These are phyloP conservation scores for Paracorniculantispora psalliotae DNA, from an alignment of 2,329 filamentous ascomycete species.

Conservation along the genomic window DNA sequence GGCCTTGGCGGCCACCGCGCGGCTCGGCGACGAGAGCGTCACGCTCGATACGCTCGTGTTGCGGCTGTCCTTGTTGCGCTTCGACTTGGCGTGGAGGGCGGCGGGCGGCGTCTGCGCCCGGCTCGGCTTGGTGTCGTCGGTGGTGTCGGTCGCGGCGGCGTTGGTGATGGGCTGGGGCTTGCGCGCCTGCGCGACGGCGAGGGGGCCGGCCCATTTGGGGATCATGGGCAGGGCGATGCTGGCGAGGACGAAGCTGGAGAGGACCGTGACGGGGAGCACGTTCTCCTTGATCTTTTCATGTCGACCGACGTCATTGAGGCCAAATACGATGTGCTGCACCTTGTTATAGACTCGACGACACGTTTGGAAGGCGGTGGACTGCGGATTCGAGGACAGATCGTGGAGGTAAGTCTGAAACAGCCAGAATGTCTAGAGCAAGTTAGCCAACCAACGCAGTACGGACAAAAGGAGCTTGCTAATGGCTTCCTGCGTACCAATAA, in stretches of 20 bases:
- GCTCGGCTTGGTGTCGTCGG: constrained; percentile 48
- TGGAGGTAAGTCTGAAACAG: constrained; percentile 83
- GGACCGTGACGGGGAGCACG: constrained; percentile 70
- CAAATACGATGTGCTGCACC: constrained; percentile 83
- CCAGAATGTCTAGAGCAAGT: constrained; percentile 68
- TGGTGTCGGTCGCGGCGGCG: constrained; percentile 27
- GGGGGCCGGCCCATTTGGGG: constrained; percentile 71
- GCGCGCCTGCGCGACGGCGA: constrained; percentile 76
- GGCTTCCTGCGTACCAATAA: constrained; percentile 70
- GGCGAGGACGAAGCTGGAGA: constrained; percentile 74
- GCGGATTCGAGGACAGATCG: constrained; percentile 70
- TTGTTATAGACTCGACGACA: constrained; percentile 83
- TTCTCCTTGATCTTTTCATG: constrained; percentile 79
- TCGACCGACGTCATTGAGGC: constrained; percentile 61
- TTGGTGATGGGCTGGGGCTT: constrained; percentile 54
- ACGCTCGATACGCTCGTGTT: constrained; percentile 41
- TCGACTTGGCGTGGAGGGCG: constrained; percentile 44
- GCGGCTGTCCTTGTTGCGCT: constrained; percentile 42
- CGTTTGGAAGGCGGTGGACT: constrained; percentile 73
- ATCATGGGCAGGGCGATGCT: constrained; percentile 70
- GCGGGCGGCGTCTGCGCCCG: constrained; percentile 64
- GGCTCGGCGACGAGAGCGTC: constrained; percentile 24
- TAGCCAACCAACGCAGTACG: too few relatives aligned
- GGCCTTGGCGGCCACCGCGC: constrained; percentile 19
- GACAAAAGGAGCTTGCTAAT: too few relatives aligned